These are phyloP conservation scores for Fusarium irregulare DNA, from an alignment of 2,329 filamentous ascomycete species.

Conservation along the genomic window DNA sequence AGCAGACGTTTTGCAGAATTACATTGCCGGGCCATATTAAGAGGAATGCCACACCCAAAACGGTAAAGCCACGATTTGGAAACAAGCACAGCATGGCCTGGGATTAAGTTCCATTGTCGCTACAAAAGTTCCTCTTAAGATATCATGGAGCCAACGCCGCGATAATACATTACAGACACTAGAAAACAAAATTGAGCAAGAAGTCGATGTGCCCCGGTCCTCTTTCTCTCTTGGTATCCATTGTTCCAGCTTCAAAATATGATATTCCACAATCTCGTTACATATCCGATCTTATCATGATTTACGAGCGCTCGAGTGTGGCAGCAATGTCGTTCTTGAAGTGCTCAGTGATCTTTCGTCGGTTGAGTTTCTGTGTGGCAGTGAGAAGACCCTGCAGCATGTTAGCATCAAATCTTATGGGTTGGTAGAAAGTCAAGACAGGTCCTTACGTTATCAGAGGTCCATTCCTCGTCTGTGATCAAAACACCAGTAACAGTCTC, in stretches of 20 bases:
- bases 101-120: slow-evolving; percentile 22
- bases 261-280: slow-evolving; percentile 10
- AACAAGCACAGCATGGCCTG: slow-evolving; percentile 23
- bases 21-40: slow-evolving; percentile 10
- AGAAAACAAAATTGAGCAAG: slow-evolving; percentile 29
- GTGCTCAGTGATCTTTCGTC: slow-evolving; percentile 61
- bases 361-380: slow-evolving; percentile 71
- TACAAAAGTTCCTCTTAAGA: slow-evolving; percentile 36
- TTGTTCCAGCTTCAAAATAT: slow-evolving; percentile 27
- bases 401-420: slow-evolving; percentile 35
- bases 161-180: slow-evolving; percentile 43
- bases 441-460: slow-evolving; percentile 79
- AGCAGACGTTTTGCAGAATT: neutral
- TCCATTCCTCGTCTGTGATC: slow-evolving; percentile 88
- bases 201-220: slow-evolving; percentile 7
- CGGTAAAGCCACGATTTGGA: slow-evolving; percentile 9
- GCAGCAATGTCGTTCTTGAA: slow-evolving; percentile 65
- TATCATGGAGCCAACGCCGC: slow-evolving; percentile 45
- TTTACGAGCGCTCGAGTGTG: slow-evolving; percentile 50
- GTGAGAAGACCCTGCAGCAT: slow-evolving; percentile 65
- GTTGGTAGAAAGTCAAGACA: neutral
- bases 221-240: slow-evolving; percentile 40
- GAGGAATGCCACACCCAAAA: slow-evolving; percentile 1
- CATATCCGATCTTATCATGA: slow-evolving; percentile 3
- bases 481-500: slow-evolving; percentile 83